These are phyloP conservation scores for Sporothrix variecibatus DNA, from an alignment of 2,329 filamentous ascomycete species.

Conservation along the genomic window DNA sequence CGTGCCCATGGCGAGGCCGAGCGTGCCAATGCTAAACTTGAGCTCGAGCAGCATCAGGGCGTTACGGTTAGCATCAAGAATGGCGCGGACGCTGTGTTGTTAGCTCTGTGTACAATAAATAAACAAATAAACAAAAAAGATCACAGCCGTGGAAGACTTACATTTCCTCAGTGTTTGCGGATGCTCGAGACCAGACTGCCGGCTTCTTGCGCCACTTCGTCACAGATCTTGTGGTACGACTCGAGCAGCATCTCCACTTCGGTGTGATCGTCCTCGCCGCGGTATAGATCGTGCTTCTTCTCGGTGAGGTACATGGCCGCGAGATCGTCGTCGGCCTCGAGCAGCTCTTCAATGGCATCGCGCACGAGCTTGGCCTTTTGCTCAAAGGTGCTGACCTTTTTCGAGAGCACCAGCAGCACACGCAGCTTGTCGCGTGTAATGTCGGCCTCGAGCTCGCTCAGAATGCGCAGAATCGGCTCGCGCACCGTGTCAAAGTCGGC, in stretches of 20 bases:
- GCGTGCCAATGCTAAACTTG: slow-evolving; percentile 92
- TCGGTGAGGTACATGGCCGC: slow-evolving; percentile 95
- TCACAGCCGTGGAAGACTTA: slow-evolving; percentile 49
- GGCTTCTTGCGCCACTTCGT: slow-evolving; percentile 95
- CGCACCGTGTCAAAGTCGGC: slow-evolving; percentile 92
- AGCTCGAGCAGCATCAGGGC: slow-evolving; percentile 96
- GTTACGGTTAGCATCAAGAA: slow-evolving; percentile 96
- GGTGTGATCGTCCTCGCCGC: slow-evolving; percentile 84
- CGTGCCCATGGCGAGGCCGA: slow-evolving; percentile 91
- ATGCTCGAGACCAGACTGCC: slow-evolving; percentile 93
- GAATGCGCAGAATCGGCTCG: slow-evolving; percentile 84
- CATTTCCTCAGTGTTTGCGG: slow-evolving; percentile 98
- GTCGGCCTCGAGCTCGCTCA: slow-evolving; percentile 91
- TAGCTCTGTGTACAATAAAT: slow-evolving; percentile 40
- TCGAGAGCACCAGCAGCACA: slow-evolving; percentile 87
- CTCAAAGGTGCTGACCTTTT: slow-evolving; percentile 94
- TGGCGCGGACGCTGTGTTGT: slow-evolving; percentile 72
- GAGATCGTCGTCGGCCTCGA: slow-evolving; percentile 95
- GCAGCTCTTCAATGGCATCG: slow-evolving; percentile 90
- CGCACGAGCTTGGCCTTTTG: slow-evolving; percentile 93
- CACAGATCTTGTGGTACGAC: slow-evolving; percentile 95
- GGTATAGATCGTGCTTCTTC: slow-evolving; percentile 70
- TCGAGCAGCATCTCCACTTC: slow-evolving; percentile 97
- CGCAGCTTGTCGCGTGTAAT: slow-evolving; percentile 94
- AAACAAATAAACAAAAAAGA: not conserved